Base-by-base conservation (phyloP, 2,329 filamentous ascomycete species). In the Colletotrichum sp. region DNA sequence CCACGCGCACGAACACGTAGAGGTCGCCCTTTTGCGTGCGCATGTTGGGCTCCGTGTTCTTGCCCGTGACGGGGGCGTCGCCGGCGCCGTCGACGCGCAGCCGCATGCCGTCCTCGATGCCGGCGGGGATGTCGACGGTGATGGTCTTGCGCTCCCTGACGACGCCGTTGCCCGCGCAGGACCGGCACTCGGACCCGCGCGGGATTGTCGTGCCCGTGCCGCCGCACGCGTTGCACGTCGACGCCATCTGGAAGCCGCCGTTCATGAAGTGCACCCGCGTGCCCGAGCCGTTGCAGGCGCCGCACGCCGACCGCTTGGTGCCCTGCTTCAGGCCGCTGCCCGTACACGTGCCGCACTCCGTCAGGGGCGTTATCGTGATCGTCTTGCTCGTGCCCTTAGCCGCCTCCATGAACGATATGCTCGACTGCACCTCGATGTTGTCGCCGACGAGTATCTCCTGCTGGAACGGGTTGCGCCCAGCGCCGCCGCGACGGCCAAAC, bases 71-170 rank as follows among this genome's bases (percentile, higher is more conserved):
- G 26, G 97, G 94, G 18, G 95, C 94, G 82, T 99, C 96, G 79
- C 97, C 97, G 82, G 98, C 96, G 30, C 95, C 95, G 75, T 93
- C 92, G 32, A 99, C 91, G 69, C 95, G 91, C 81, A 99, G 87
- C 73, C 95, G 92, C 96, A 99, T 99, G 71, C 96, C 96, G 83
- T 99, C 96, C 83, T 99, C 97, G 36, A 99, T 96, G 78, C 97
- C 97, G 26, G 95, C 96, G 2, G 97, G 97, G 62, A 99, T 98
- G 80, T 99, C 96, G 59, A 99, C 91, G 32, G 91, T 94, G 66
- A 99, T 93, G 0, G 94, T 95, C 87, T 95, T 95, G 77, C 93
- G 90, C 81, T 98, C 95, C 80, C 95, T 91, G 44, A 95, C 91
- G 18, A 98, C 96, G 62, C 97, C 97, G 71, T 95, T 92, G 49